phyloP scores from a whole-genome alignment of 1,284 basidiomycete genomes.

The Heterobasidion annosum region DNA sequence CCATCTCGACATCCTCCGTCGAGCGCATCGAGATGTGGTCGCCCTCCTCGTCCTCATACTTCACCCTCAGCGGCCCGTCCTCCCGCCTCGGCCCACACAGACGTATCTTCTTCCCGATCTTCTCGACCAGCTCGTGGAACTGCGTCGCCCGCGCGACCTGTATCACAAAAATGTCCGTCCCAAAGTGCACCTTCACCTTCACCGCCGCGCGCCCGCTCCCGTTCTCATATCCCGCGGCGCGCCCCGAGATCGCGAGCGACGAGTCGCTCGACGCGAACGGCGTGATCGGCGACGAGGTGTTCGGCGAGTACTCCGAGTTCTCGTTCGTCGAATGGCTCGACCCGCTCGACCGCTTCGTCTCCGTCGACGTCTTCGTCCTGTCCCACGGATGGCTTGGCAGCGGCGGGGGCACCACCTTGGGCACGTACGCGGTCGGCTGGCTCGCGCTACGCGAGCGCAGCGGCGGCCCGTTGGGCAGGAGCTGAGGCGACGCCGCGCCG shows the following conservation, averaged over 20 bases:
- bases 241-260: slow-evolving; percentile 43
- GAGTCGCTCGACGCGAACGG: slow-evolving; percentile 82
- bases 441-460: slow-evolving; percentile 66
- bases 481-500: slow-evolving; percentile 9
- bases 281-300: slow-evolving; percentile 73
- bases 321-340: slow-evolving; percentile 72
- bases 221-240: slow-evolving; percentile 22
- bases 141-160: slow-evolving; percentile 74
- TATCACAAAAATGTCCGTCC: slow-evolving; percentile 88
- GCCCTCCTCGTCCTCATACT: slow-evolving; percentile 89
- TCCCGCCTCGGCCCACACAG: slow-evolving; percentile 74
- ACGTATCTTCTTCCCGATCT: slow-evolving; percentile 87
- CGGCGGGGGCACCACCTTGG: slow-evolving; percentile 41
- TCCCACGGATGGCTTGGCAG: slow-evolving; percentile 45
- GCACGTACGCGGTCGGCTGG: slow-evolving; percentile 62
- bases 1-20: slow-evolving; percentile 87
- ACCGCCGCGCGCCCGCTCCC: slow-evolving; percentile 35
- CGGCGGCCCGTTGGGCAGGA: slow-evolving; percentile 17
- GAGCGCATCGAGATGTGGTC: slow-evolving; percentile 80
- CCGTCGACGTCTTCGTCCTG: slow-evolving; percentile 38
- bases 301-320: slow-evolving; percentile 74
- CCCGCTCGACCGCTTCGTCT: slow-evolving; percentile 65
- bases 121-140: slow-evolving; percentile 79
- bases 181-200: slow-evolving; percentile 83
- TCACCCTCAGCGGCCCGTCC: slow-evolving; percentile 72